Evolutionary conservation across 768 basidiomycete genomes (phyloP), one percentile per base, ranked within the genome.

Genomic region (Panus rudis): DNA sequence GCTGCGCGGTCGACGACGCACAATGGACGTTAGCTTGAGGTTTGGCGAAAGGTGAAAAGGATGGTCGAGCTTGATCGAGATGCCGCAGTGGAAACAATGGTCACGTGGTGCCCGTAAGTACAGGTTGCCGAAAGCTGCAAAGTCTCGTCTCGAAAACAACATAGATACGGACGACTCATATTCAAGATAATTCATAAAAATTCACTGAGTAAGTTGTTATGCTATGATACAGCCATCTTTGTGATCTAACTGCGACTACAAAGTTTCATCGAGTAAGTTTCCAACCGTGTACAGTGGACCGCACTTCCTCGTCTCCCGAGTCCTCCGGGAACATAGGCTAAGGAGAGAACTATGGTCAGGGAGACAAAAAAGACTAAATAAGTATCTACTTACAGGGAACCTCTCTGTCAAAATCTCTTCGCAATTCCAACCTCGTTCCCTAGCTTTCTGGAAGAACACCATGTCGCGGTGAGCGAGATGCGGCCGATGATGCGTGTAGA

Each of bases 311-410:
- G 41, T 86, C 85, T 7, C 92, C 92, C 1, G 77, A 64, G 64
- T 96, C 92, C 4, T 91, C 79, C 0, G 83, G 84, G 53, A 94
- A 94, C 92, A 94, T 94, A 1, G 84, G 81, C 85, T 90, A 48
- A 2, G 46, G 20, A 42, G 22, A 34, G 30, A 2, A 37, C 23
- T 7, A 33, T 30, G 14, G 21, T 30, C 23, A 23, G 26, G n/a
- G 45, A 34, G 41, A 6, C 6, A 33, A 26, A n/a, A 20, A 27
- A 16, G 7, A 17, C 4, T 45, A 11, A 5, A 8, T 13, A 17
- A 30, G 39, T 12, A 40, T n/a, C 12, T 2, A 62, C 78, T 28
- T 43, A 85, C 87, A 22, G 80, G 71, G 51, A 78, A 85, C 45
- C 62, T 75, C 52, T 75, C 71, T 3, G 72, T 78, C 4, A 88